Conservation (phyloP, 305 asterid species). For the Fraxinus sp. region DNA sequence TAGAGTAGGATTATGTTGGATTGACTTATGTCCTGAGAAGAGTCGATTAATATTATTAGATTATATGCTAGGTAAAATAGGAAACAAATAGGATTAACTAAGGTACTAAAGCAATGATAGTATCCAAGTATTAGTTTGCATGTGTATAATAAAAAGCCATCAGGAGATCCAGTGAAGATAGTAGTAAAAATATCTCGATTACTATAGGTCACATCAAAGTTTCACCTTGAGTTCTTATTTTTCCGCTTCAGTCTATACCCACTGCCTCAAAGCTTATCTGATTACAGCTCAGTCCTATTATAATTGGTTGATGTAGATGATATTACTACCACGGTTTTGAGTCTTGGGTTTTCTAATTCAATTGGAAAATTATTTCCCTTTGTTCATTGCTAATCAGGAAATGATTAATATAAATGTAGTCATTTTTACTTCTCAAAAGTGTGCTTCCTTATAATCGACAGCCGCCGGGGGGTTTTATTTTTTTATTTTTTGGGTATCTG, state of each 20-base stretch:
- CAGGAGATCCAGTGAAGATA: neutral
- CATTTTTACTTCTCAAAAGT: neutral
- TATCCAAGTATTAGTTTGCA: neutral
- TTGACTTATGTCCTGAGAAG: neutral
- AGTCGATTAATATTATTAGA: neutral
- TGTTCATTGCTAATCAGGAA: neutral
- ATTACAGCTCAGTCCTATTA: neutral
- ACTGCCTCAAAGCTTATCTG: neutral
- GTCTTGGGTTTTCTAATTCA: neutral
- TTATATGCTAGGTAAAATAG: neutral
- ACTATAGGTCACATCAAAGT: neutral
- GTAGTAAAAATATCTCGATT: neutral
- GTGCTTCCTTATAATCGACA: neutral
- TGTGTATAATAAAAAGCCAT: neutral
- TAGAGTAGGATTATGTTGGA: neutral
- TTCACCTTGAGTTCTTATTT: neutral
- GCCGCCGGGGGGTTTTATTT: neutral
- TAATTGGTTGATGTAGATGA: neutral
- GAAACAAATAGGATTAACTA: neutral
- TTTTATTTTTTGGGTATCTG: neutral
- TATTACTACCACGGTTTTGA: neutral
- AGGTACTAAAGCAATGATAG: neutral
- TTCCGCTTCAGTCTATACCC: neutral
- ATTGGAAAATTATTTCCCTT: neutral
- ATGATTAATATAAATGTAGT: neutral